Base-by-base conservation (phyloP, 371 early-diverging fungal genomes). In the Rhizomucor miehei region DNA sequence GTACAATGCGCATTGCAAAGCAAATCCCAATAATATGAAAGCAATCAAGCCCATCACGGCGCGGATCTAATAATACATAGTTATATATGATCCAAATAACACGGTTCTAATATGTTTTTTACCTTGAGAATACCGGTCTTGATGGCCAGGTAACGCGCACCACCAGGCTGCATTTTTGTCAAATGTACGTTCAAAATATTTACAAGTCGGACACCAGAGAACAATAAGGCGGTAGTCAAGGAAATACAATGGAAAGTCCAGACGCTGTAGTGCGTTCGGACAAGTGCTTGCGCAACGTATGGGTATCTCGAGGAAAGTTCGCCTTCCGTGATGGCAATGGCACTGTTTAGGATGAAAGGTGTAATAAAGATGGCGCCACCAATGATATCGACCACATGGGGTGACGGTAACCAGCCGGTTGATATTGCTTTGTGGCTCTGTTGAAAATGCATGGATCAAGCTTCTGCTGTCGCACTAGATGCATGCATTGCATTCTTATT, bases 111-210 rank as follows among this genome's bases (percentile, higher is more conserved):
- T 36, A 39, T 24, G 21, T 6, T 2, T n/a, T 35, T 48, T 54
- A 63, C 67, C 60, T 69, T 69, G 48, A 59, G 57, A 39, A 65
- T 62, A 16, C 69, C 69, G 44, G 56, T 51, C 44, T 57, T 50
- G 3, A 69, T 45, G 13, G 60, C 52, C 4, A 37, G 38, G 21
- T 48, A 45, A 29, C 58, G 47, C 14, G 51, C 35, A 29, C 63
- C 50, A 20, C 59, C 48, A 13, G 52, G 44, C 14, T 57, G 36
- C 39, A 63, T 46, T 36, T 60, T 65, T 29, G 45, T 44, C 9
- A 65, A 38, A 48, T 69, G 65, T 1, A 17, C 23, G 24, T 52
- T 57, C 40, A 69, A 52, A 20, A 63, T 57, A 10, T 48, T 35
- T 10, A 65, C 53, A 24, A 69, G 57, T 14, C 63, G 62, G n/a